Evolutionary conservation across 1,139 yeast species (phyloP), one percentile per base, ranked within the genome.

Genomic region (Pichia sp.): DNA sequence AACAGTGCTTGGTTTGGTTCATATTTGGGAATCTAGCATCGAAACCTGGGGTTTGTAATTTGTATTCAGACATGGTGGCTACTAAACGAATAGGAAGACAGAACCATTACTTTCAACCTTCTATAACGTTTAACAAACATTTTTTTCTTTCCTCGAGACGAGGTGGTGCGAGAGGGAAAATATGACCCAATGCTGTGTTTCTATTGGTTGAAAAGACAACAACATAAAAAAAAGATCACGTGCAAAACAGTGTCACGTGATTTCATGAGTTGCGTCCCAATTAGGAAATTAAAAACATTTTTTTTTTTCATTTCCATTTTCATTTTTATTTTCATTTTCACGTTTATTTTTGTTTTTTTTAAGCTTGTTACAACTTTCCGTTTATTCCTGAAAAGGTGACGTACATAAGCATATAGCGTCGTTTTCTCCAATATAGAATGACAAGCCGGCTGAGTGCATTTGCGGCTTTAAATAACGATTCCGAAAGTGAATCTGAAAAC

Each of bases 1-100:
- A 94, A 77, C 98, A 90, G 77, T 90, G 96, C 74, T 85, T 88
- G 62, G 96, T 85, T 72, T 90, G 98, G 80, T 90, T 92, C 69
- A 81, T 90, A 76, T 86, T 81, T 58, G 98, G 97, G 81, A 86
- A 87, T 71, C 96, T 82, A 61, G 95, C 84, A 70, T 85, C 92
- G 72, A 83, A 85, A 64, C 85, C 92, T 54, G 87, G 92, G 52
- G 95, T 85, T 57, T 80, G 85, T 65, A 85, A 74, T 56, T 64
- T 60, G 59, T 64, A 56, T 40, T 66, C 69, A 49, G 68, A 57
- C 69, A 66, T 65, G 49, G 43, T 57, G 10, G 33, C 33, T 31
- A 11, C 33, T 31, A 8, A 11, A 11, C 8, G 11, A 31, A 31
- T 31, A 31, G 10, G 11, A 31, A 31, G 23, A 16, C 23, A 16